These are phyloP conservation scores for Detonula confervacea DNA, from an alignment of 352 stramenopile genomes.

Conservation along the genomic window DNA sequence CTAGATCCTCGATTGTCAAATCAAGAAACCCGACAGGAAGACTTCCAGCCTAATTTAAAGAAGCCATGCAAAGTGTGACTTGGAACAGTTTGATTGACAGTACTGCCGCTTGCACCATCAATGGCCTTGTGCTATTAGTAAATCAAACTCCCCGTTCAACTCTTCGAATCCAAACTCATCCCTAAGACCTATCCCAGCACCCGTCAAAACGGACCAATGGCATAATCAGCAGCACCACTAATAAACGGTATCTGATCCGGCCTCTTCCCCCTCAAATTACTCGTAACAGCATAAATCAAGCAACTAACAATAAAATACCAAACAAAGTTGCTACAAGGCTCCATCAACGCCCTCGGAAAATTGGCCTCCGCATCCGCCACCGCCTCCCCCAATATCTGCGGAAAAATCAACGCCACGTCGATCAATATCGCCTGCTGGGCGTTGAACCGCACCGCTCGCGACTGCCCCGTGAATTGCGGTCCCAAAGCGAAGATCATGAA, in stretches of 20 bases:
- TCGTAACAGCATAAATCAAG: constrained; percentile 67
- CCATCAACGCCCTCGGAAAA: constrained; percentile 55
- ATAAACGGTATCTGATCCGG: constrained; percentile 83
- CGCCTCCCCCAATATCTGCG: constrained; percentile 58
- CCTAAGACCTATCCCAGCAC: no score
- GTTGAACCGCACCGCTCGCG: constrained; percentile 73
- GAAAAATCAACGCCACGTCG: constrained; percentile 69
- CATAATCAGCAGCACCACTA: constrained; percentile 65
- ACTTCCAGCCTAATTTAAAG: no score
- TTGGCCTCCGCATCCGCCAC: constrained; percentile 50
- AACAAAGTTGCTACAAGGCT: constrained; percentile 75
- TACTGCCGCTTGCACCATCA: no score
- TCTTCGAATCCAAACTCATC: no score
- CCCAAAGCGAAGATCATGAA: constrained; percentile 69
- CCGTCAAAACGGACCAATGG: constrained; percentile 77
- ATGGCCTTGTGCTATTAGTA: no score
- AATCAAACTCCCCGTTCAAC: no score
- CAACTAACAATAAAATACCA: constrained; percentile 61
- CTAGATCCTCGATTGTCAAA: no score
- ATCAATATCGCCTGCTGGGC: constrained; percentile 75
- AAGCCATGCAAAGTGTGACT: no score
- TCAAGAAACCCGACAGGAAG: no score
- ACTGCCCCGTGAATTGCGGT: constrained; percentile 52
- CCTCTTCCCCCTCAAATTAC: constrained; percentile 72
- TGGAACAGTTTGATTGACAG: no score